Percentiles rank a stretch among this genome's conserved stretches.
Evolutionary conservation across 164 flowering plant genomes (phyloP).

Genomic region (Platanus orientalis): DNA sequence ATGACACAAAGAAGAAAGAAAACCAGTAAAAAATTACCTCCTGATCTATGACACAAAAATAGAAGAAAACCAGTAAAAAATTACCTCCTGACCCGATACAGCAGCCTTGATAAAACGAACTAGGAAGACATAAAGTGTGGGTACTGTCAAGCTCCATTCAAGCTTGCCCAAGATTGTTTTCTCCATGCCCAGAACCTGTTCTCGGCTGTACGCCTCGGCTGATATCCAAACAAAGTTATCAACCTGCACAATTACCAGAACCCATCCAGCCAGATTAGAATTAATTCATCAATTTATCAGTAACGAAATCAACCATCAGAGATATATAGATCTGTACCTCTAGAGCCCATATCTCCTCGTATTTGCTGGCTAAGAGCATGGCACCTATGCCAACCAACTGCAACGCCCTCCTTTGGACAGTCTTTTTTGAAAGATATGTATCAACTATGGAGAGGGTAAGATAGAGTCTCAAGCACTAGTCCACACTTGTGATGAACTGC

Average conservation of each 20-base stretch:
- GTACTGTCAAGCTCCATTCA: conserved; percentile 84
- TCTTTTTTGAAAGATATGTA: conserved; percentile 54
- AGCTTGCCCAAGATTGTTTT: conserved; percentile 61
- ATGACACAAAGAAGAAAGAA: no score
- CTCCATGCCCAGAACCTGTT: conserved; percentile 71
- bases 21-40: no score
- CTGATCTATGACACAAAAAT: no score
- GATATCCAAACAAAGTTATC: conserved; percentile 77
- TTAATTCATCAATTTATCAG: no score
- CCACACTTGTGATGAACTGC: conserved; percentile 83
- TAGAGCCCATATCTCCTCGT: conserved; percentile 98
- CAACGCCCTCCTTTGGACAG: conserved; percentile 54
- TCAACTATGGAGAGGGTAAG: conserved; percentile 79
- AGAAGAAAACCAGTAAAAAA: no score
- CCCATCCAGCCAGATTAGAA: background rate
- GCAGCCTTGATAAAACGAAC: conserved; percentile 83
- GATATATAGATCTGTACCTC: conserved; percentile 34
- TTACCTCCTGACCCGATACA: conserved; percentile 37
- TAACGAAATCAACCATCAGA: background rate
- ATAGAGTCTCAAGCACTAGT: conserved; percentile 75
- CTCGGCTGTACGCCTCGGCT: conserved; percentile 56
- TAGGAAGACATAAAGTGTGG: conserved; percentile 82
- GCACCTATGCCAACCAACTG: conserved; percentile 80
- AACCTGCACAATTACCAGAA: conserved; percentile 36
- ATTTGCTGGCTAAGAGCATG: conserved; percentile 83